phyloP scores from a whole-genome alignment of 176 grass and related monocot species.

The Puccinellia tenuiflora region DNA sequence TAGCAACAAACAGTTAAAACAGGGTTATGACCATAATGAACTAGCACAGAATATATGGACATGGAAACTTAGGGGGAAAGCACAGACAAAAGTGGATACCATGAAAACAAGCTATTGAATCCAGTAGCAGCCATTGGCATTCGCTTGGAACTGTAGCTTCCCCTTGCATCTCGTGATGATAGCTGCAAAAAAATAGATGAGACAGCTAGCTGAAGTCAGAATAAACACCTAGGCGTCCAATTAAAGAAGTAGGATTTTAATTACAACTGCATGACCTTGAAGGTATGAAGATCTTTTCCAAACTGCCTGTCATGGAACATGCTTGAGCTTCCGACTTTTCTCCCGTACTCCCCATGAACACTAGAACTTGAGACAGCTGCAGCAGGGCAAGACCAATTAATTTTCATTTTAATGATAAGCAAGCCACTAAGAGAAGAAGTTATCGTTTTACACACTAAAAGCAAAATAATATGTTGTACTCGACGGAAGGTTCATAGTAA shows the following conservation, averaged over 20 bases:
- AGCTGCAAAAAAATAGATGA: slow-evolving; percentile 28
- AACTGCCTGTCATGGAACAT: background rate
- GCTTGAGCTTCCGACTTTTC: slow-evolving; percentile 11
- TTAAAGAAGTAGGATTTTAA: background rate
- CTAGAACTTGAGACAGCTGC: slow-evolving; percentile 29
- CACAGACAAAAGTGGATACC: slow-evolving; percentile 28
- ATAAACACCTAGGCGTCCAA: background rate
- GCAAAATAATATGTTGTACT: background rate
- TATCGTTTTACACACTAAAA: background rate
- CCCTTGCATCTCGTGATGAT: slow-evolving; percentile 1
- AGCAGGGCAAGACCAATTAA: background rate
- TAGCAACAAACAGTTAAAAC: slow-evolving; percentile 1
- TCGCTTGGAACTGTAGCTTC: slow-evolving; percentile 23
- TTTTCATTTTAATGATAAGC: background rate
- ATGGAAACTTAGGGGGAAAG: background rate
- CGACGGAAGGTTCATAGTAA: background rate
- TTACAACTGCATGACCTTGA: background rate
- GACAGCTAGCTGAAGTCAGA: background rate
- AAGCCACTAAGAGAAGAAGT: background rate
- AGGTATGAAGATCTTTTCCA: slow-evolving; percentile 6
- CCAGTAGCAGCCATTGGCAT: slow-evolving; percentile 16
- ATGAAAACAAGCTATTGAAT: slow-evolving; percentile 32
- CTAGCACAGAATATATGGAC: background rate
- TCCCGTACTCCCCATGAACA: slow-evolving; percentile 23
- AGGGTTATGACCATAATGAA: background rate